phyloP scores from a whole-genome alignment of 2,329 filamentous ascomycete species.

The Sphaerulina populicola region DNA sequence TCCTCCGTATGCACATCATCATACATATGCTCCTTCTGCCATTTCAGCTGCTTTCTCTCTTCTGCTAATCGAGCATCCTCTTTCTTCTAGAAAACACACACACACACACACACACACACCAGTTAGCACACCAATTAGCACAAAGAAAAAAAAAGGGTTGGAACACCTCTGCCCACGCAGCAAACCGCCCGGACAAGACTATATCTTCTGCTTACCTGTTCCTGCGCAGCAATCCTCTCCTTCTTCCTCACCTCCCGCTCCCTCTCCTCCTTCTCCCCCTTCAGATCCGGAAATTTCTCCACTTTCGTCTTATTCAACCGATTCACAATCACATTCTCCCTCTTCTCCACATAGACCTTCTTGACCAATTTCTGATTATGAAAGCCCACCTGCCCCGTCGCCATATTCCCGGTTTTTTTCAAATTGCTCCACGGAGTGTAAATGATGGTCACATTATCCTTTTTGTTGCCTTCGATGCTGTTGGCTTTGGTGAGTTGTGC shows the following conservation, averaged over 20 bases:
- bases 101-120: constrained; percentile 1
- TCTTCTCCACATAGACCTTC: constrained; percentile 66
- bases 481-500: constrained; percentile 98
- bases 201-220: constrained; percentile 45
- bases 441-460: constrained; percentile 91
- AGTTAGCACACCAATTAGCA: background rate
- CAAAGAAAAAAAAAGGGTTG: too few relatives aligned
- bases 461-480: constrained; percentile 98
- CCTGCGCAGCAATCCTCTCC: constrained; percentile 56
- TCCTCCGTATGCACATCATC: constrained; percentile 85
- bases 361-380: constrained; percentile 81
- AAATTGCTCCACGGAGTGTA: constrained; percentile 98
- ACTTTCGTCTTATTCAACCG: constrained; percentile 94
- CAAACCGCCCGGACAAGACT: too few relatives aligned
- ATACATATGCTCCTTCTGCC: constrained; percentile 95
- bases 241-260: constrained; percentile 61
- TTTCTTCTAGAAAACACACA: constrained; percentile 48
- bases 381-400: constrained; percentile 87
- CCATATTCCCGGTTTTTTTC: constrained; percentile 93
- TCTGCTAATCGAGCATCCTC: constrained; percentile 65
- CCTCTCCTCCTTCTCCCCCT: constrained; percentile 70
- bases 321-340: constrained; percentile 89
- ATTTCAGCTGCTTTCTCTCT: constrained; percentile 82
- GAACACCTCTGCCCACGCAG: too few relatives aligned
- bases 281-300: constrained; percentile 77